Evolutionary conservation across 163 green algal species (phyloP).

Genomic region (Coccomyxa subellipsoidea): DNA sequence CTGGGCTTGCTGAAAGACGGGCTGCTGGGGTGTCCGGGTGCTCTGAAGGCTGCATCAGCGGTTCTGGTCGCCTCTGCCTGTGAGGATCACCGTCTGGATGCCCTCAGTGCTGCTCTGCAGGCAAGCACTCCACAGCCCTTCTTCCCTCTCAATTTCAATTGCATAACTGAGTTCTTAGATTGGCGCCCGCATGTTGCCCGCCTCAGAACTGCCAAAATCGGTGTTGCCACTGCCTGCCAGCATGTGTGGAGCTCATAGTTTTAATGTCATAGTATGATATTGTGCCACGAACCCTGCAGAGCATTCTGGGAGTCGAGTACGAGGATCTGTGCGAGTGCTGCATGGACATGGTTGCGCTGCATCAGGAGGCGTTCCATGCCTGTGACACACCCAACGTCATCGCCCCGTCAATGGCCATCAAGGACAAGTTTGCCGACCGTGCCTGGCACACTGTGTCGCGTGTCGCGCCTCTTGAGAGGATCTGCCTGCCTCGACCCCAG

Average conservation of each 20-base stretch:
- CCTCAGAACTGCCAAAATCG: too few species aligned
- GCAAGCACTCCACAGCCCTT: too few species aligned
- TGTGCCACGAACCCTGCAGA: not conserved
- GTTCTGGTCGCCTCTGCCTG: constrained; percentile 32
- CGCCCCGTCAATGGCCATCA: constrained; percentile 20
- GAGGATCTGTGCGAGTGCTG: not conserved
- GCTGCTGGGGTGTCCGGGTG: constrained; percentile 39
- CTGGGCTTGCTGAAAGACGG: constrained; percentile 54
- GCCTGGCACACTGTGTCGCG: not conserved
- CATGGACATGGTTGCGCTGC: not conserved
- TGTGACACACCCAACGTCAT: not conserved
- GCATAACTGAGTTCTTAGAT: too few species aligned
- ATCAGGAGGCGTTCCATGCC: constrained; percentile 2
- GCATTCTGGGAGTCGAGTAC: not conserved
- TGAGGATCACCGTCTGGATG: not conserved
- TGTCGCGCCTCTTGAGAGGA: not conserved
- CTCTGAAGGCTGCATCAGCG: constrained; percentile 38
- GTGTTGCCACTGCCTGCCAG: too few species aligned
- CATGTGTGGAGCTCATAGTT: too few species aligned
- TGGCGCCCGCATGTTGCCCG: too few species aligned
- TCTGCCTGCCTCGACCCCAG: not conserved
- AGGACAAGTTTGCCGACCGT: constrained; percentile 31
- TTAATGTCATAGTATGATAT: too few species aligned
- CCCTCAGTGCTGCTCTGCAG: not conserved
- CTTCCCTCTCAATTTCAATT: too few species aligned